Percentiles rank a stretch among this genome's conserved stretches.
These are phyloP conservation scores for Talaromyces sp. DNA, from an alignment of 2,329 filamentous ascomycete species.

Conservation along the genomic window DNA sequence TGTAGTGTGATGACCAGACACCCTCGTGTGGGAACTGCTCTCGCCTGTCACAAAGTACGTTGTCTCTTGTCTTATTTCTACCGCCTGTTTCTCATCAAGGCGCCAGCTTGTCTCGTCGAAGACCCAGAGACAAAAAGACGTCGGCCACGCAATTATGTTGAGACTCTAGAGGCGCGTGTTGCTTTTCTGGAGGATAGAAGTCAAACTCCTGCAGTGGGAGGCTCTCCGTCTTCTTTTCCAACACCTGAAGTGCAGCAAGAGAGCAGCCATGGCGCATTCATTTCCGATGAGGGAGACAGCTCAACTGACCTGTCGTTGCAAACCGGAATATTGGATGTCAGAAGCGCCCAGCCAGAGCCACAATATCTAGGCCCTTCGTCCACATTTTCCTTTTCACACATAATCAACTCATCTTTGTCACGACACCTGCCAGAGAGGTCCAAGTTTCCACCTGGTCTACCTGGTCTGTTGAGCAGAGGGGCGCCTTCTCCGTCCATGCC, in stretches of 20 bases:
- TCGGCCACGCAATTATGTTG: constrained; percentile 27
- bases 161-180: constrained; percentile 23
- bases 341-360: constrained; percentile 16
- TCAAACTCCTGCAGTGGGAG: background rate
- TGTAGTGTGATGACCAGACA: constrained; percentile 2
- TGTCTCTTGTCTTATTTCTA: background rate
- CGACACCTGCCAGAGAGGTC: background rate
- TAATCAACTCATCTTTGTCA: constrained; percentile 14
- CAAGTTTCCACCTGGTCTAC: background rate
- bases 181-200: constrained; percentile 17
- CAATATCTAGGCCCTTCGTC: constrained; percentile 25
- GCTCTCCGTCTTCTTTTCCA: background rate
- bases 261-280: background rate
- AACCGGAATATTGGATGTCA: constrained; percentile 17
- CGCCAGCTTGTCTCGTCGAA: constrained; percentile 13
- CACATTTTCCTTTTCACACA: constrained; percentile 21
- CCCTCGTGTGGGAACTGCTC: constrained; percentile 1
- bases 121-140: constrained; percentile 22
- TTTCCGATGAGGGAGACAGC: background rate
- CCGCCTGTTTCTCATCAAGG: background rate
- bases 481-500: constrained; percentile 1
- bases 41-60: background rate
- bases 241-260: background rate
- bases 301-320: background rate
- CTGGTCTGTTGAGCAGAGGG: background rate